phyloP scores from a whole-genome alignment of 441 rosid genomes.

The Aquilaria agallochum region DNA sequence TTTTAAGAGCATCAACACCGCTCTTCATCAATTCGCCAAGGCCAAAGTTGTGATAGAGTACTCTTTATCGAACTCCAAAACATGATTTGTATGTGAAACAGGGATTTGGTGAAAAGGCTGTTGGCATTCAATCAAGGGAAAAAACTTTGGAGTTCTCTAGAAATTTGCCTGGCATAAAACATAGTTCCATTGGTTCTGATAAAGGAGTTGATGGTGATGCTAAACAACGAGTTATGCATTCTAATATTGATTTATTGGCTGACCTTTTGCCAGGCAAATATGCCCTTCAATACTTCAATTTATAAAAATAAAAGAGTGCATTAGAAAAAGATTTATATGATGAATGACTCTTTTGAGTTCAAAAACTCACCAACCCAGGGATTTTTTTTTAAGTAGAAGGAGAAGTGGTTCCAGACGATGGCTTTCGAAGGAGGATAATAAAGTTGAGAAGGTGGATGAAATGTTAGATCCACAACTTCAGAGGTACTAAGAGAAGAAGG shows the following conservation, averaged over 20 bases:
- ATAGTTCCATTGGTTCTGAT: constrained; percentile 12
- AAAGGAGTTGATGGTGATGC: constrained; percentile 14
- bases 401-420: no score
- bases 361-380: constrained; percentile 94
- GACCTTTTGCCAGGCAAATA: constrained; percentile 8
- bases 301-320: constrained; percentile 21
- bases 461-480: no score
- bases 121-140: constrained; percentile 14
- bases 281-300: constrained; percentile 26
- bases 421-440: no score
- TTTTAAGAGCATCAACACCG: constrained; percentile 63
- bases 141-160: constrained; percentile 17
- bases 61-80: constrained; percentile 11
- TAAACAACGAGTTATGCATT: constrained; percentile 24
- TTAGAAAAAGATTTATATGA: constrained; percentile 37
- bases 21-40: constrained; percentile 76
- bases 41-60: constrained; percentile 46
- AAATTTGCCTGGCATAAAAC: constrained; percentile 9
- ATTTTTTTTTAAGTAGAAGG: constrained; percentile 66
- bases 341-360: constrained; percentile 79
- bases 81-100: constrained; percentile 17
- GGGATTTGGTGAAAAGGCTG: constrained; percentile 19
- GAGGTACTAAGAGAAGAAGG: no score
- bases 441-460: no score
- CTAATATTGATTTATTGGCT: constrained; percentile 15